Evolutionary conservation across 1,284 basidiomycete genomes (phyloP), one percentile per base, ranked within the genome.

Genomic region (Sanghuangporus baumii): DNA sequence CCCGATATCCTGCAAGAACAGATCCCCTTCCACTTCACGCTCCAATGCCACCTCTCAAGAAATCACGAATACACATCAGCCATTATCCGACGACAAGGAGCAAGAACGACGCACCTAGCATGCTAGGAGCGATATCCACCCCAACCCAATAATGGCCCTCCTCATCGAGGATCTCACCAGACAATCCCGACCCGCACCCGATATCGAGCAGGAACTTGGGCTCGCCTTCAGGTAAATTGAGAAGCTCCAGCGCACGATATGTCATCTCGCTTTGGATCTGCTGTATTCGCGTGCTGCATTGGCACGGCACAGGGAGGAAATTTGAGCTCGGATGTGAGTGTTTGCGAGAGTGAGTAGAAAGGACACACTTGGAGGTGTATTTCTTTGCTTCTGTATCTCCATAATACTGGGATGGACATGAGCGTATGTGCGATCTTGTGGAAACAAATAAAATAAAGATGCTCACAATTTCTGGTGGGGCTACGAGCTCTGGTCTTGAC

Each of bases 221-320:
- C 66, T 93, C 80, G 23, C 37, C 48, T 55, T 85, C 87, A 2
- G 94, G 91, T 23, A 98, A 76, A 69, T 88, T 91, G 51, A 99
- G 81, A 6, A 99, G 82, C 73, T 99, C 96, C 50, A 99, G 76
- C 1, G 96, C 96, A 65, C 97, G 85, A 69, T 96, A 91, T 5
- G 96, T 98, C 97, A 99, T 99, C 69, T 97, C 91, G 6, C 95
- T 91, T 74, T 99, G 97, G 66, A 99, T 96, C 70, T 91, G 90
- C 73, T 99, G 96, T 67, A 98, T 94, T 63, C 97, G 94, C 26
- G 96, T 88, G 76, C 94, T 96, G 67, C 40, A 63, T 37, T 62
- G 52, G 48, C 55, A 61, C 57, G n/a, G 2, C 2, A 23, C 23
- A 60, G 60, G 57, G 59, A 16, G 23, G 50, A 34, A 34, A 26